Evolutionary conservation across 164 flowering plant genomes (phyloP).

Genomic region (Tetracentron sinense): DNA sequence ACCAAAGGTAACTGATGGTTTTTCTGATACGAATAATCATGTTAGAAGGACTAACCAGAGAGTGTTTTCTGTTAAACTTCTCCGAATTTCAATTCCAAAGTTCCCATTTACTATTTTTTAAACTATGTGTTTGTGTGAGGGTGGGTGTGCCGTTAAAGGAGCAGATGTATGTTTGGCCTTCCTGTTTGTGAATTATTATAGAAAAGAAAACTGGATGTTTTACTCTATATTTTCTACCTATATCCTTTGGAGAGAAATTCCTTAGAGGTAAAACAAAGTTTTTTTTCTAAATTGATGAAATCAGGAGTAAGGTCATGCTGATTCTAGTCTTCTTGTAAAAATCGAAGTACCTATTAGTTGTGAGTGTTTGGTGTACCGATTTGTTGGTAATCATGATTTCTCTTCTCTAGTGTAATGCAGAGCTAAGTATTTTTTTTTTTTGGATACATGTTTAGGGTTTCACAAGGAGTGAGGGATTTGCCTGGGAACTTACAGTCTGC

Average conservation of each 20-base stretch:
- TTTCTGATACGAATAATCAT: not conserved
- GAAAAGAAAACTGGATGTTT: too few species aligned
- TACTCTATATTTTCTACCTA: too few species aligned
- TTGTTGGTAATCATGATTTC: not conserved
- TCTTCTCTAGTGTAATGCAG: not conserved
- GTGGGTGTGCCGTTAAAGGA: too few species aligned
- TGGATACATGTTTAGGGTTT: constrained; percentile 52
- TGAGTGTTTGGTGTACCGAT: not conserved
- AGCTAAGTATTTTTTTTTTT: constrained; percentile 1
- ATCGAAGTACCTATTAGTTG: not conserved
- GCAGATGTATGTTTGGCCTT: too few species aligned
- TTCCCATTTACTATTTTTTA: not conserved
- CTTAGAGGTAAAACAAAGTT: too few species aligned
- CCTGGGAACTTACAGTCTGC: constrained; percentile 90
- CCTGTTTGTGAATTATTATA: too few species aligned
- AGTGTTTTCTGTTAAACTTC: not conserved
- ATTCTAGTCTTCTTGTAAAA: not conserved
- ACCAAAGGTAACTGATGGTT: not conserved
- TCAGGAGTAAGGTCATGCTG: not conserved
- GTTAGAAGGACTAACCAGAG: not conserved
- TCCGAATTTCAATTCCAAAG: not conserved
- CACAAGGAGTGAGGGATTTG: constrained; percentile 83
- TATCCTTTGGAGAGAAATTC: too few species aligned
- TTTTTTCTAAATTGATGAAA: too few species aligned
- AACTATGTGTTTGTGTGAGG: too few species aligned